Conservation (phyloP, 2,329 filamentous ascomycete species). For the Ilyonectria robusta region DNA sequence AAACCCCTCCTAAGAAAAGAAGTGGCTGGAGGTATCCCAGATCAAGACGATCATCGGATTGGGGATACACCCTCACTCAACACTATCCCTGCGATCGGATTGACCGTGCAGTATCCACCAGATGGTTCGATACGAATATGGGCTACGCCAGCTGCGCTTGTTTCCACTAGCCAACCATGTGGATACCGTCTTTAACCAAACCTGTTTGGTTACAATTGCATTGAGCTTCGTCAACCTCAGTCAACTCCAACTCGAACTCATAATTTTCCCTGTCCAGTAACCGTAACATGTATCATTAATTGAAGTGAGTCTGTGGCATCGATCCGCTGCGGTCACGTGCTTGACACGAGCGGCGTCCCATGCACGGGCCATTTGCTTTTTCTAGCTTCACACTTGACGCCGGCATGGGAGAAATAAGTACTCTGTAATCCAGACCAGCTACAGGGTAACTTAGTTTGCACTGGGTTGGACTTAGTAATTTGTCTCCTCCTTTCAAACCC, state of each 20-base stretch:
- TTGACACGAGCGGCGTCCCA: neutral
- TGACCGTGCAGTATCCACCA: no score
- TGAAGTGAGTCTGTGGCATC: neutral
- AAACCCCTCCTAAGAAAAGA: no score
- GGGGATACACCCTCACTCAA: no score
- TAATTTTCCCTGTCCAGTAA: neutral
- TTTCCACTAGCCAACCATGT: neutral
- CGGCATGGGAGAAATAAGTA: neutral
- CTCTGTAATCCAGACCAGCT: neutral
- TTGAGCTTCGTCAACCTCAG: neutral
- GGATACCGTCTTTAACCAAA: neutral
- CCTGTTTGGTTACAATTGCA: neutral
- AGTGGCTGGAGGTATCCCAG: no score
- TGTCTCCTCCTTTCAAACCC: neutral
- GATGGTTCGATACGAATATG: neutral
- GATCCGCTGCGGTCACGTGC: neutral
- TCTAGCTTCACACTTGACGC: neutral
- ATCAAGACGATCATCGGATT: no score
- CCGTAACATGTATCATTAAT: neutral
- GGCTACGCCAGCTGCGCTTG: neutral
- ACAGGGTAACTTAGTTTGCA: neutral
- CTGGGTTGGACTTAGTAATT: neutral
- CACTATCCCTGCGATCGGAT: neutral
- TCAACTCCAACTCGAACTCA: neutral
- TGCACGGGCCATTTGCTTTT: neutral